These are phyloP conservation scores for Tetrahymena elliotti DNA, from an alignment of 73 alveolate species.

Conservation along the genomic window DNA sequence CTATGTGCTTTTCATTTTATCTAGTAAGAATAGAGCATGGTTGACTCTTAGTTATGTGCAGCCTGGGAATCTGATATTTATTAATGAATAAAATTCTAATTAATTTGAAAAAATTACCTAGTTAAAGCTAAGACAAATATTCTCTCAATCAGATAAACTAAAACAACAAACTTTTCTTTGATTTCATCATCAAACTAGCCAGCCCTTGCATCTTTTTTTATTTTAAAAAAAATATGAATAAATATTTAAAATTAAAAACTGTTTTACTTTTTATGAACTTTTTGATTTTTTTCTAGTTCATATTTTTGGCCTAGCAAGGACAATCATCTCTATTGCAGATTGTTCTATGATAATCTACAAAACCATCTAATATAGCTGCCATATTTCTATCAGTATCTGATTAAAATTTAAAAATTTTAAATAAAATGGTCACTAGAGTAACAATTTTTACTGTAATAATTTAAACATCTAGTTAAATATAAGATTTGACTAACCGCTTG, in stretches of 20 bases:
- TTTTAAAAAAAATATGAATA: neutral
- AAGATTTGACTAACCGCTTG: conserved; percentile 13
- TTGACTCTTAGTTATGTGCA: conserved; percentile 28
- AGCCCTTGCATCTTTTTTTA: neutral
- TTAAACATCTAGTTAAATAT: conserved; percentile 22
- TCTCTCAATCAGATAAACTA: conserved; percentile 26
- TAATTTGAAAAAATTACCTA: neutral
- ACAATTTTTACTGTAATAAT: conserved; percentile 2
- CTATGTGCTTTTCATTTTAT: conserved; percentile 25
- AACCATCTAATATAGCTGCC: conserved; percentile 38
- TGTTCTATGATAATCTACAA: conserved; percentile 42
- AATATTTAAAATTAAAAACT: neutral
- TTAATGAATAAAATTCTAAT: neutral
- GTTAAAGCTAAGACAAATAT: conserved; percentile 21
- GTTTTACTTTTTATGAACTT: conserved; percentile 3
- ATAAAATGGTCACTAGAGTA: neutral
- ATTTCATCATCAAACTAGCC: conserved; percentile 27
- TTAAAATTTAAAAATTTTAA: neutral
- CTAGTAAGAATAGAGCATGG: conserved; percentile 29
- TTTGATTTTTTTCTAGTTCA: conserved; percentile 24
- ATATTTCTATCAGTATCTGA: conserved; percentile 26
- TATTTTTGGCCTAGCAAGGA: conserved; percentile 37
- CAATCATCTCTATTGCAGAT: conserved; percentile 44
- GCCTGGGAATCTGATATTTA: conserved; percentile 5
- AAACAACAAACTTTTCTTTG: conserved; percentile 31